phyloP scores from a whole-genome alignment of 2,329 filamentous ascomycete species.

The Sclerotinia nivalis region DNA sequence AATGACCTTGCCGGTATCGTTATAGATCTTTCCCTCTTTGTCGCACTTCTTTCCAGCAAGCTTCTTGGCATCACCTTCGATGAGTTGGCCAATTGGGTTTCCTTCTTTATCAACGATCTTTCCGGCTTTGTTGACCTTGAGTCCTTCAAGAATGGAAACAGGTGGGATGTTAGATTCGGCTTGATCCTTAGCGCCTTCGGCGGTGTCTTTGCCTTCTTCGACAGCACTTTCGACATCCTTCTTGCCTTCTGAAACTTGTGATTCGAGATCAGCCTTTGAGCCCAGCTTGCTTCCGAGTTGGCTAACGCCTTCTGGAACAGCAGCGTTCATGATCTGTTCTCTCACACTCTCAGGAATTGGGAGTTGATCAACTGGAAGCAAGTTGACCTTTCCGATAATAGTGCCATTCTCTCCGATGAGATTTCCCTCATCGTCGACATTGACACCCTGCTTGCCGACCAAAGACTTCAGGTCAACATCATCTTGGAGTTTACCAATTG shows the following conservation, averaged over 20 bases:
- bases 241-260: conserved; percentile 27
- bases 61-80: conserved; percentile 64
- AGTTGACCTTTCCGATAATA: conserved; percentile 55
- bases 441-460: conserved; percentile 44
- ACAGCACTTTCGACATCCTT: conserved; percentile 33
- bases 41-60: conserved; percentile 65
- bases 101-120: conserved; percentile 53
- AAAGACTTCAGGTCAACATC: conserved; percentile 14
- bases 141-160: conserved; percentile 49
- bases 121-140: conserved; percentile 58
- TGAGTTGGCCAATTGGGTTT: conserved; percentile 55
- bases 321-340: conserved; percentile 16
- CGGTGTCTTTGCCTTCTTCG: conserved; percentile 42
- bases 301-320: not conserved
- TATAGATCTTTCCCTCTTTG: conserved; percentile 69
- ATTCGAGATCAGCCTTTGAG: conserved; percentile 16
- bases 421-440: conserved; percentile 60
- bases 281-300: conserved; percentile 17
- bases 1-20: conserved; percentile 66
- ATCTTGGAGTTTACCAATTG: conserved; percentile 21
- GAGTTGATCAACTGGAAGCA: conserved; percentile 21
- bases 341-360: conserved; percentile 21
- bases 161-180: conserved; percentile 48
- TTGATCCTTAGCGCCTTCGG: conserved; percentile 48
- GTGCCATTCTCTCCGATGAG: conserved; percentile 60